These are phyloP conservation scores for Stevia rebaudiana DNA, from an alignment of 140 eudicot genomes.

Conservation along the genomic window DNA sequence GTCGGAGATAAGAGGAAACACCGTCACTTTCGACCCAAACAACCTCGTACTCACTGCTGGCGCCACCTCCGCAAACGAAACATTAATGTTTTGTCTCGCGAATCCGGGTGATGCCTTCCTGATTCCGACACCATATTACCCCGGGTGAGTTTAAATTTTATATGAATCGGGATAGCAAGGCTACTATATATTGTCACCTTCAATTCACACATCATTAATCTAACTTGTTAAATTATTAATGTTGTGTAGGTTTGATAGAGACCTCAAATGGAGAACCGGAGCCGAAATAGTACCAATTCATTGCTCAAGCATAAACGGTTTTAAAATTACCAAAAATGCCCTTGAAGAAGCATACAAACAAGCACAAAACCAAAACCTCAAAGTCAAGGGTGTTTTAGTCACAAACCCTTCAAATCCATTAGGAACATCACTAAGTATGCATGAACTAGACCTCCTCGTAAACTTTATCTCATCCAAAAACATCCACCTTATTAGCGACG, in stretches of 20 bases:
- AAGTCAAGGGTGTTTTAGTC: conserved; percentile 12
- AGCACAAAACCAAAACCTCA: conserved; percentile 7
- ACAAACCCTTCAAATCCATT: conserved; percentile 3
- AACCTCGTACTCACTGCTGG: conserved; percentile 3
- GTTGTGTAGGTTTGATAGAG: conserved; percentile 6
- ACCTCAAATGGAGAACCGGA: conserved; percentile 13
- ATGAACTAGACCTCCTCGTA: conserved; percentile 8
- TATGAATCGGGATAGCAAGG: not conserved
- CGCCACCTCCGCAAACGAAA: conserved; percentile 7
- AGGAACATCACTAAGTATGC: not conserved
- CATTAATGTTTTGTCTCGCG: conserved; percentile 8
- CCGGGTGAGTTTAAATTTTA: not conserved
- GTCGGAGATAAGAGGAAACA: conserved; percentile 1
- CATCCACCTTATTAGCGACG: conserved; percentile 9
- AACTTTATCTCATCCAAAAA: not conserved
- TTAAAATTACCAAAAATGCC: not conserved
- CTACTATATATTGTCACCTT: not conserved
- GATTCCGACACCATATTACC: conserved; percentile 9
- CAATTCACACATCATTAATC: not conserved
- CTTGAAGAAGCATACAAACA: conserved; percentile 15
- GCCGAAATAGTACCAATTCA: conserved; percentile 14
- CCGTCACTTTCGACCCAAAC: not conserved
- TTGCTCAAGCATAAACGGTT: conserved; percentile 7
- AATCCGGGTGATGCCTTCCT: not conserved
- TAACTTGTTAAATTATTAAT: not conserved